A percentile compares a stretch with the other conserved stretches of the same genome.
phyloP scores from a whole-genome alignment of 2,329 filamentous ascomycete species.

The Pestalotiopsis sp. region DNA sequence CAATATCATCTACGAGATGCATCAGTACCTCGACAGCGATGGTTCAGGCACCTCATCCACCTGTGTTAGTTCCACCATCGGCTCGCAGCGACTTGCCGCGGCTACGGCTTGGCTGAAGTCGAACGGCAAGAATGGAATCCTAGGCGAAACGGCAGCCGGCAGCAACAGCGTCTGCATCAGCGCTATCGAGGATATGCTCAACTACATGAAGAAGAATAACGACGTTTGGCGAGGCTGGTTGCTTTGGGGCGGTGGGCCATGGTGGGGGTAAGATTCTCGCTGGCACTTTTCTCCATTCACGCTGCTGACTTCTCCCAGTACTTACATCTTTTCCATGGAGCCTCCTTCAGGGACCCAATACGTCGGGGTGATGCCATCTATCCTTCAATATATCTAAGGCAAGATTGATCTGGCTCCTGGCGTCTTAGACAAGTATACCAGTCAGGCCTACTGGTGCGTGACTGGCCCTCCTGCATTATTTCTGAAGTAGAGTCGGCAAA shows the following conservation, averaged over 20 bases:
- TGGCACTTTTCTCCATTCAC: too few species aligned
- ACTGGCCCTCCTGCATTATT: too few species aligned
- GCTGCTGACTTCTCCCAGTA: too few species aligned
- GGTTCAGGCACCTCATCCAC: slow-evolving; percentile 49
- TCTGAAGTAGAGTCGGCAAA: too few species aligned
- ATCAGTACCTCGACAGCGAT: slow-evolving; percentile 61
- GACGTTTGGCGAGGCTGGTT: slow-evolving; percentile 61
- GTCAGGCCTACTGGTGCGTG: too few species aligned
- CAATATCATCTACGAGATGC: slow-evolving; percentile 61
- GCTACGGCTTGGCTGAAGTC: slow-evolving; percentile 58
- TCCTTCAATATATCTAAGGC: too few species aligned
- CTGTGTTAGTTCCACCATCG: slow-evolving; percentile 55
- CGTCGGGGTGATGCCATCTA: too few species aligned
- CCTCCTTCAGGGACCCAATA: too few species aligned
- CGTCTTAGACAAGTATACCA: too few species aligned
- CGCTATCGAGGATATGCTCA: slow-evolving; percentile 54
- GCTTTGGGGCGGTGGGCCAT: slow-evolving; percentile 62
- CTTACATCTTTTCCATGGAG: too few species aligned
- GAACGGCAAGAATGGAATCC: slow-evolving; percentile 56
- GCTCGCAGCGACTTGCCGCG: slow-evolving; percentile 48
- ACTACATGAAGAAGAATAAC: slow-evolving; percentile 54
- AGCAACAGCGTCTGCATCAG: slow-evolving; percentile 51
- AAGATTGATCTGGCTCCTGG: too few species aligned
- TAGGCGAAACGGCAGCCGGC: slow-evolving; percentile 61
- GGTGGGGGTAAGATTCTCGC: slow-evolving; percentile 45